Percentiles rank a stretch among this genome's conserved stretches.
phyloP scores from a whole-genome alignment of 768 basidiomycete species.

The Butyriboletus loyo region DNA sequence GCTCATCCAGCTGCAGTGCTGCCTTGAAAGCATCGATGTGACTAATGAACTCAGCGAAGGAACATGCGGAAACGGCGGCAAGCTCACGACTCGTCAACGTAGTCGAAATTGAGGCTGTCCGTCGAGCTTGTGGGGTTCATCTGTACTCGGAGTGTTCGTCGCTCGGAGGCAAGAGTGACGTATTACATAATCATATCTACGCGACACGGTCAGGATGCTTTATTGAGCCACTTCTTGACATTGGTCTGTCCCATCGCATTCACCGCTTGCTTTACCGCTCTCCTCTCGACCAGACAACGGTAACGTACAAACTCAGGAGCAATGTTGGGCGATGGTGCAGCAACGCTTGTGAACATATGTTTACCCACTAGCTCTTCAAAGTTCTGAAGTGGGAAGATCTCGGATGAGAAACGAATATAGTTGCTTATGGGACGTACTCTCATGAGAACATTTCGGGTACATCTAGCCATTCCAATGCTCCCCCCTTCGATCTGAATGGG shows the following conservation, averaged over 20 bases:
- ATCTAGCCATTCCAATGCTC: conserved; percentile 70
- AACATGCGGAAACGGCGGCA: neutral
- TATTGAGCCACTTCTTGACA: conserved; percentile 76
- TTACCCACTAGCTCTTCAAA: conserved; percentile 66
- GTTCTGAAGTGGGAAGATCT: conserved; percentile 44
- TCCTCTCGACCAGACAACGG: conserved; percentile 59
- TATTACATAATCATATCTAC: conserved; percentile 25
- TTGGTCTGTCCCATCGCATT: conserved; percentile 65
- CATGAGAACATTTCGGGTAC: conserved; percentile 61
- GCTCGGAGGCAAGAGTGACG: neutral
- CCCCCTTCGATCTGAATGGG: conserved; percentile 75
- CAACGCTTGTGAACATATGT: conserved; percentile 53
- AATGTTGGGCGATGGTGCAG: conserved; percentile 45
- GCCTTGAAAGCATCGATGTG: conserved; percentile 76
- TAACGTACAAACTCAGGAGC: conserved; percentile 75
- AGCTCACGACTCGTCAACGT: conserved; percentile 69
- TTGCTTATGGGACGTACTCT: conserved; percentile 46
- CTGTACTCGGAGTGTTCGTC: neutral
- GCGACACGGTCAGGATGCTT: conserved; percentile 31
- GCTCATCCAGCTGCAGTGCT: conserved; percentile 65
- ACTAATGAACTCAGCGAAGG: conserved; percentile 30
- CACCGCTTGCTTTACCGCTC: conserved; percentile 65
- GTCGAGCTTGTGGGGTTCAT: conserved; percentile 13
- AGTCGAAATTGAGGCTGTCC: conserved; percentile 47
- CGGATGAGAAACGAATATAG: conserved; percentile 1